phyloP scores from a whole-genome alignment of 75 land plant genomes.

The Larix kaempferi region DNA sequence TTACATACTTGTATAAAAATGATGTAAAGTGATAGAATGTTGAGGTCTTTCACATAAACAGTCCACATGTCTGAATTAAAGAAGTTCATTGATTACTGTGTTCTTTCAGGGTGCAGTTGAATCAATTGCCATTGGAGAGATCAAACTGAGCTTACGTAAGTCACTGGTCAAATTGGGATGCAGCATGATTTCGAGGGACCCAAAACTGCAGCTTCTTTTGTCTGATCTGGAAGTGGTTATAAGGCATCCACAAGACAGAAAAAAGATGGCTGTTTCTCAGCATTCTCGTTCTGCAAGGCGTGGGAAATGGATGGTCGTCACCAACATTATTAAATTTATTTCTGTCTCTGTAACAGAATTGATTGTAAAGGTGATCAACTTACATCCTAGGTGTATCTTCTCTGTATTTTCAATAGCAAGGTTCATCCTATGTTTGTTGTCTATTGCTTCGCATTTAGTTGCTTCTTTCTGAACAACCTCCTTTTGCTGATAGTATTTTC shows the following conservation, averaged over 20 bases:
- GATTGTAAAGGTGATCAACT: conserved; percentile 57
- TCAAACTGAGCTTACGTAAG: conserved; percentile 72
- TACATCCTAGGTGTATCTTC: not conserved
- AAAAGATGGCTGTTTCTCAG: conserved; percentile 28
- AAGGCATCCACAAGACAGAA: conserved; percentile 31
- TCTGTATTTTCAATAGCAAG: not conserved
- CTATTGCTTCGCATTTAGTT: not conserved
- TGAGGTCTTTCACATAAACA: not conserved
- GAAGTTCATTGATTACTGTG: conserved; percentile 2
- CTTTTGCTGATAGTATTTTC: not conserved
- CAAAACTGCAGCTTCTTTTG: conserved; percentile 78
- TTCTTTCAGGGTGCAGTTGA: conserved; percentile 82
- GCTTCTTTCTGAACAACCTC: not conserved
- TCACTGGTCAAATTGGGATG: conserved; percentile 61
- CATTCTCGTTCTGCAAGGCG: conserved; percentile 56
- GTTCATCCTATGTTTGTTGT: not conserved
- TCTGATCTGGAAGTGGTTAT: conserved; percentile 76
- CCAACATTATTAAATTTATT: conserved; percentile 81
- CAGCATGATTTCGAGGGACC: conserved; percentile 56
- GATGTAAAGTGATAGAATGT: not conserved
- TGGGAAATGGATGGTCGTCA: conserved; percentile 86
- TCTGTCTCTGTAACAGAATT: conserved; percentile 80
- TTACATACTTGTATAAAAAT: not conserved
- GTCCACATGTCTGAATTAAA: not conserved
- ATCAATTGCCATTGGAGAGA: conserved; percentile 84